phyloP scores from a whole-genome alignment of 768 basidiomycete species.

The Mycena leptocephala region DNA sequence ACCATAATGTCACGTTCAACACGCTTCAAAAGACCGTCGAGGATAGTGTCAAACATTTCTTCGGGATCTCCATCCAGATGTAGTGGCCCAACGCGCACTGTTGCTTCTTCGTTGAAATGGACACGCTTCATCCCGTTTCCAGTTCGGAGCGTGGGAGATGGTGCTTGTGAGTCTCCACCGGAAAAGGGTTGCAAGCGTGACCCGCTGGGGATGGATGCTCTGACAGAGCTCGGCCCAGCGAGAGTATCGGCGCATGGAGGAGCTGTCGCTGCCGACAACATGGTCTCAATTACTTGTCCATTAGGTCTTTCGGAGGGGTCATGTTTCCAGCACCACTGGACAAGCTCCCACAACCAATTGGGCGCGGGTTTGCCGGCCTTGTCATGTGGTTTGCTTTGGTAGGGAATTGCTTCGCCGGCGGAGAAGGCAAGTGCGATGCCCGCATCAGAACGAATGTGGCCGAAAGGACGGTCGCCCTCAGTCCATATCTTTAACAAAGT shows the following conservation, averaged over 20 bases:
- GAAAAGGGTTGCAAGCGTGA: no score
- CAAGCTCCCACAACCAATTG: neutral
- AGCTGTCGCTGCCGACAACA: no score
- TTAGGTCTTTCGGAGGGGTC: neutral
- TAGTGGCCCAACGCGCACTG: no score
- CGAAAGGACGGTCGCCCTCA: neutral
- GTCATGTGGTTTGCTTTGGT: neutral
- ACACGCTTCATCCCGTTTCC: no score
- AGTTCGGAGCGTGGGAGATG: no score
- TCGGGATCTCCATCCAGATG: no score
- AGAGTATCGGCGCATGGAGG: no score
- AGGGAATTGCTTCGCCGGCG: neutral
- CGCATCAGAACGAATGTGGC: neutral
- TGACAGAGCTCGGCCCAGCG: no score
- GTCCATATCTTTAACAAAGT: neutral
- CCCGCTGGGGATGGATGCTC: no score
- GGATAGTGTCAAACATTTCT: no score
- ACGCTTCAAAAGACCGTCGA: neutral
- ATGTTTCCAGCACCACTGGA: neutral
- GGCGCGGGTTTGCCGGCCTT: neutral
- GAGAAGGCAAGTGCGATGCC: neutral
- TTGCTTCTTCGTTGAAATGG: no score
- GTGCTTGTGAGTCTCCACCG: no score
- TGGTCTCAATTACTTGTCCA: neutral
- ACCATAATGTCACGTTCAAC: neutral